phyloP scores from a whole-genome alignment of 495 filamentous ascomycete genomes.

The Melanomma pulvis-pyrius region DNA sequence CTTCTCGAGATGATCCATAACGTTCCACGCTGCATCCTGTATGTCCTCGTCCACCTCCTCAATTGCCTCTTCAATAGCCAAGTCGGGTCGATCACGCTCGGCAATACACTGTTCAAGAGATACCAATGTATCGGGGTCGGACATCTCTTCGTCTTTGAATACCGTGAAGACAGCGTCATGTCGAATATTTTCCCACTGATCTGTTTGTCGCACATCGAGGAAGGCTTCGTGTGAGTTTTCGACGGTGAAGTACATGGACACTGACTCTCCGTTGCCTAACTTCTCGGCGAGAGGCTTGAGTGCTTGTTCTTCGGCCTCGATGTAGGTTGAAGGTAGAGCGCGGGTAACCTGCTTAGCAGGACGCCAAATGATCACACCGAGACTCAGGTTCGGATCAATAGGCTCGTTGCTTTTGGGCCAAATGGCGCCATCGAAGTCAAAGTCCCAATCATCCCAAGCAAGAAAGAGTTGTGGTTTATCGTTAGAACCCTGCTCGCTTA shows the following conservation, averaged over 20 bases:
- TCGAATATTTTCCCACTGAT: conserved; percentile 41
- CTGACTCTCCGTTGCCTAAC: conserved; percentile 41
- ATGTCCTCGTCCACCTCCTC: conserved; percentile 29
- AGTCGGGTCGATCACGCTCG: conserved; percentile 38
- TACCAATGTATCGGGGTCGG: conserved; percentile 16
- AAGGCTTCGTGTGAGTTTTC: conserved; percentile 39
- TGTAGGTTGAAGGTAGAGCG: conserved; percentile 42
- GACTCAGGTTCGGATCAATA: conserved; percentile 43
- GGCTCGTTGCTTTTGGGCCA: conserved; percentile 43
- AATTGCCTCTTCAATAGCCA: conserved; percentile 20
- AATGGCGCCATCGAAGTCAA: conserved; percentile 44
- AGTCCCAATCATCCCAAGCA: conserved; percentile 38
- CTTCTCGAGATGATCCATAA: conserved; percentile 44
- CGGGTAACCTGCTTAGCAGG: conserved; percentile 42
- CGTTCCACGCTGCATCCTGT: conserved; percentile 33
- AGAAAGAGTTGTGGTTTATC: conserved; percentile 31
- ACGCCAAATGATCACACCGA: conserved; percentile 46
- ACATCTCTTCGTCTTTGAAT: conserved; percentile 24
- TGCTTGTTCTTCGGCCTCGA: conserved; percentile 44
- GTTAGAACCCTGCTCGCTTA: conserved; percentile 10
- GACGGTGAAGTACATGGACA: conserved; percentile 45
- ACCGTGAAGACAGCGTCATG: conserved; percentile 44
- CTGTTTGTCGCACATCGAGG: conserved; percentile 44
- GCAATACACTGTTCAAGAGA: conserved; percentile 38
- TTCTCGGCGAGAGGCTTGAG: conserved; percentile 32